Conservation (phyloP, 106 monocot species). For the Ottelia alismoides region DNA sequence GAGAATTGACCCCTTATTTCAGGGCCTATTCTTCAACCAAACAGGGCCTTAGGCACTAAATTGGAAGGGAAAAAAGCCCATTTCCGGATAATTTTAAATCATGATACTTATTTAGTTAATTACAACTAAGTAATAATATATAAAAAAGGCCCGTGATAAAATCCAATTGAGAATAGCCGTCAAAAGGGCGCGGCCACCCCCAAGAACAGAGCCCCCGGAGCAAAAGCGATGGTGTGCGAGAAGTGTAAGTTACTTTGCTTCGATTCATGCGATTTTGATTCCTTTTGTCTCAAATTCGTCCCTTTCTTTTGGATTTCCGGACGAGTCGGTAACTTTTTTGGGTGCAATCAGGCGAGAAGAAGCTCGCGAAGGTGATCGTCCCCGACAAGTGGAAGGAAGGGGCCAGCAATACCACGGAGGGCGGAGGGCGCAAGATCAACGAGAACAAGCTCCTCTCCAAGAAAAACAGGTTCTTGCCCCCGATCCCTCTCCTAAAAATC, state of each 20-base stretch:
- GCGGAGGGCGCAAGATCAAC: conserved; percentile 97
- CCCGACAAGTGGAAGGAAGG: conserved; percentile 99
- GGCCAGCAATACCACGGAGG: conserved; percentile 92
- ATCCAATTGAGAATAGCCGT: no score
- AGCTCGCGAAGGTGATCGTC: conserved; percentile 93
- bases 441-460: conserved; percentile 99
- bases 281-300: background rate
- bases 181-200: background rate
- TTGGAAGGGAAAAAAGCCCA: no score
- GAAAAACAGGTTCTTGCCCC: conserved; percentile 88
- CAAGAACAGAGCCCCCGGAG: background rate
- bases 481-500: no score
- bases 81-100: no score
- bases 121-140: no score
- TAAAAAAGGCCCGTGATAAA: no score
- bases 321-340: background rate
- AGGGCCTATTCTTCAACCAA: no score
- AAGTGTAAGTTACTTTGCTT: conserved; percentile 47
- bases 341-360: conserved; percentile 95
- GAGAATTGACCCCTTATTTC: no score
- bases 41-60: no score
- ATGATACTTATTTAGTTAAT: no score
- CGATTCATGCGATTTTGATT: no score
- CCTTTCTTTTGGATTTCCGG: background rate
- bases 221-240: conserved; percentile 66